Conservation (phyloP, 495 filamentous ascomycete species). For the Extremus antarcticus region DNA sequence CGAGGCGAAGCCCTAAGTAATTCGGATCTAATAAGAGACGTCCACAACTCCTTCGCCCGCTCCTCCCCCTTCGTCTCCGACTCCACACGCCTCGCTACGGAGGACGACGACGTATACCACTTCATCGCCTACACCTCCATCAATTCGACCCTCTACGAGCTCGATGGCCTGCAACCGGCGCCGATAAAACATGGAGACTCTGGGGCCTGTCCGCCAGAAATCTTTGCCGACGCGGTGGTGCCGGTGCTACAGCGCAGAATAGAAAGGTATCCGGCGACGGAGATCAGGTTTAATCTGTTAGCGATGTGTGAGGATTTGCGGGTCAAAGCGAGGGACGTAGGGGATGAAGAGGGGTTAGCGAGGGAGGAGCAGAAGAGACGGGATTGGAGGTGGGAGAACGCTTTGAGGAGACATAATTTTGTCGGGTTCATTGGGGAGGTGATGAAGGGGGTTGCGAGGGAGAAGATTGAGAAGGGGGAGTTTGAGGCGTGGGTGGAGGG, state of each 20-base stretch:
- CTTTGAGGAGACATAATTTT: conserved; percentile 85
- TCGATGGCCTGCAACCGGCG: conserved; percentile 86
- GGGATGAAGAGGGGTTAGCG: conserved; percentile 66
- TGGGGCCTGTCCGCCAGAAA: conserved; percentile 32
- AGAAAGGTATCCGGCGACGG: conserved; percentile 68
- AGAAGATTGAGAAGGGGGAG: conserved; percentile 54
- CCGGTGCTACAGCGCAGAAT: conserved; percentile 77
- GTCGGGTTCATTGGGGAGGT: conserved; percentile 90
- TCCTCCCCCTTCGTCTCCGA: conserved; percentile 75
- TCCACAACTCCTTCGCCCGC: conserved; percentile 87
- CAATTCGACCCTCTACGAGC: conserved; percentile 72
- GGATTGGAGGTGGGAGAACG: conserved; percentile 94
- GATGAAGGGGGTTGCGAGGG: conserved; percentile 66
- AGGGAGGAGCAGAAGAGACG: conserved; percentile 74
- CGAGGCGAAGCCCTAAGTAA: conserved; percentile 58
- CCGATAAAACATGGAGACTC: conserved; percentile 82
- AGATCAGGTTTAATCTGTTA: conserved; percentile 93
- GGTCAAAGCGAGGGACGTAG: conserved; percentile 63
- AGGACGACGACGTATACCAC: conserved; percentile 80
- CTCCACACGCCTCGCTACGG: conserved; percentile 55
- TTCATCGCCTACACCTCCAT: conserved; percentile 92
- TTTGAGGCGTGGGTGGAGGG: conserved; percentile 74
- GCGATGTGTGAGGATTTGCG: conserved; percentile 80
- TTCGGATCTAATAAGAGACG: conserved; percentile 72
- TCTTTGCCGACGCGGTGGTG: conserved; percentile 76